phyloP scores from a whole-genome alignment of 2,329 filamentous ascomycete species.

The Macrophomina pseudophaseolina region DNA sequence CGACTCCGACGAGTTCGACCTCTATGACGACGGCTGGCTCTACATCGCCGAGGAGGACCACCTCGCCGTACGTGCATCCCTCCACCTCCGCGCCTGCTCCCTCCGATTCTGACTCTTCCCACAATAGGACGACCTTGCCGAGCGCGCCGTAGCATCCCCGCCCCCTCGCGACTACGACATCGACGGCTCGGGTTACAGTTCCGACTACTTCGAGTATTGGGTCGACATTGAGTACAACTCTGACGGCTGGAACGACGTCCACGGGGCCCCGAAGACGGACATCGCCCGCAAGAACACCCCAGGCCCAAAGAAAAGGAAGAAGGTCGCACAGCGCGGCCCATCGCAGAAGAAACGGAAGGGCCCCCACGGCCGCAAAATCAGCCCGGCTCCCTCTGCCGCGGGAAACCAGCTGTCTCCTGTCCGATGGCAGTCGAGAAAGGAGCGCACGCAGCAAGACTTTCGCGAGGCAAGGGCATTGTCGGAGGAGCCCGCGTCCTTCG shows the following conservation, averaged over 20 bases:
- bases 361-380: conserved; percentile 5
- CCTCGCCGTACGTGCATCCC: conserved; percentile 39
- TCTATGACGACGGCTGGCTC: conserved; percentile 48
- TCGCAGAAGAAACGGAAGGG: conserved; percentile 28
- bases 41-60: conserved; percentile 54
- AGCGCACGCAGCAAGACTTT: conserved; percentile 32
- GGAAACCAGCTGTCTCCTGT: conserved; percentile 32
- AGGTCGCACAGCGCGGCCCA: conserved; percentile 29
- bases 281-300: conserved; percentile 34
- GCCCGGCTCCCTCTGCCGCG: neutral
- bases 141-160: conserved; percentile 53
- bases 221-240: conserved; percentile 55
- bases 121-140: conserved; percentile 55
- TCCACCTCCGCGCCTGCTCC: neutral
- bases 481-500: conserved; percentile 42
- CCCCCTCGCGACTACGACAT: conserved; percentile 39
- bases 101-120: conserved; percentile 30
- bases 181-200: conserved; percentile 45
- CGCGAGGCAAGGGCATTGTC: conserved; percentile 28
- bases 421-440: conserved; percentile 40
- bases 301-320: conserved; percentile 37
- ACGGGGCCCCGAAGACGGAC: conserved; percentile 31
- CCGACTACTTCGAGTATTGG: conserved; percentile 55
- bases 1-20: conserved; percentile 45
- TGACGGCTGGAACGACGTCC: conserved; percentile 52